Base-by-base conservation (phyloP, 2,329 filamentous ascomycete species). In the Geosmithia morbida region DNA sequence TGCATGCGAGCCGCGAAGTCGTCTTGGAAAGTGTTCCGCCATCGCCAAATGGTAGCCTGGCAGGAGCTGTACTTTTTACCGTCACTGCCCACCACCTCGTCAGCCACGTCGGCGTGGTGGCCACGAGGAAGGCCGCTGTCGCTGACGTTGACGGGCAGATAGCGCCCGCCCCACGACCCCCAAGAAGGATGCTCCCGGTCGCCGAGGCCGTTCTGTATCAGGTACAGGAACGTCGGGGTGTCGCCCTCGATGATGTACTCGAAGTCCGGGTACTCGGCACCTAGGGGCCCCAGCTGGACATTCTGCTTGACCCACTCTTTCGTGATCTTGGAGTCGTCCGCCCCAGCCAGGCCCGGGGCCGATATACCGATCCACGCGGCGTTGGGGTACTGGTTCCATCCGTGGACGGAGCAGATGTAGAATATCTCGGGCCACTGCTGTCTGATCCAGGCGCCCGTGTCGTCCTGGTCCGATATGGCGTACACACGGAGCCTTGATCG, bases 381-480 rank as follows among this genome's bases (percentile, higher is more conserved):
- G 46, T 68, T 53, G 2, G 64, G 65, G 51, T 79, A 81, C 45
- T 72, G 62, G 52, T 72, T 74, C 67, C 69, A 79, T 7, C 67
- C 73, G 53, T 79, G 76, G 1, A 77, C 56, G 0, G 71, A 75
- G 14, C 61, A 63, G 46, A 80, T 75, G 56, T 76, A 79, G 52
- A 75, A 71, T 5, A 79, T 55, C 19, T 73, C 67, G 0, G 76
- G 73, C 49, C 69, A 79, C 2, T 65, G 66, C 42, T 62, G 58
- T 16, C 75, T 68, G 33, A 80, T 71, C 75, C 74, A 79, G 0
- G 66, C 58, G 0, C 74, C 74, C 0, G 70, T 69, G 50, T 80
- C 69, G 50, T 79, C 75, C 52, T 79, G 75, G 51, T 79, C 76
- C 4, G 72, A 77, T 47, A 79, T 77, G 29, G 74, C 61, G 55